Evolutionary conservation across 2,329 filamentous ascomycete genomes (phyloP).

Genomic region (Arthrobotrys iridis): DNA sequence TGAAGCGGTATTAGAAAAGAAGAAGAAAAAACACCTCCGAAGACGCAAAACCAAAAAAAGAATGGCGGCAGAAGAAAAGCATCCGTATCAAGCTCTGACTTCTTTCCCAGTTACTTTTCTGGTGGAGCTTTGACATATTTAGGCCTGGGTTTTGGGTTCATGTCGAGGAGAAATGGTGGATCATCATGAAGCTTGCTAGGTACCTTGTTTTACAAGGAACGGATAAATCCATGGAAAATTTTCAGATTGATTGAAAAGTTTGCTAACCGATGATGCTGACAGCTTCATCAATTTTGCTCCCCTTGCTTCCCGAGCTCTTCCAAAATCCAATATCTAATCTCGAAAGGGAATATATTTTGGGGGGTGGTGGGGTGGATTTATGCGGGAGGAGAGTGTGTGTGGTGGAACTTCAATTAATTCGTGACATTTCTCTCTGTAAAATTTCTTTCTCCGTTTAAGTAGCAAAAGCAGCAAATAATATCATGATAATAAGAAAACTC

Average conservation of each 20-base stretch:
- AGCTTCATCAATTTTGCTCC: slow-evolving; percentile 37
- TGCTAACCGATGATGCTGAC: slow-evolving; percentile 42
- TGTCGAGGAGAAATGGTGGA: slow-evolving; percentile 8
- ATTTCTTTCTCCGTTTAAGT: slow-evolving; percentile 26
- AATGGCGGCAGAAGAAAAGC: slow-evolving; percentile 13
- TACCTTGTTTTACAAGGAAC: slow-evolving; percentile 50
- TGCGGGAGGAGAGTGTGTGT: slow-evolving; percentile 16
- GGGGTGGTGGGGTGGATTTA: slow-evolving; percentile 31
- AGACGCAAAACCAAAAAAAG: not conserved
- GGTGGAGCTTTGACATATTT: slow-evolving; percentile 10
- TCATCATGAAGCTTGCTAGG: slow-evolving; percentile 35
- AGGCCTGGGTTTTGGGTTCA: slow-evolving; percentile 1
- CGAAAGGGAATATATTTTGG: not conserved
- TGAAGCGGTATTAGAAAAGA: no score
- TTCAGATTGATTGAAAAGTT: slow-evolving; percentile 40
- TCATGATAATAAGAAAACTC: slow-evolving; percentile 26
- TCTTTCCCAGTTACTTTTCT: not conserved
- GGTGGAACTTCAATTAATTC: slow-evolving; percentile 44
- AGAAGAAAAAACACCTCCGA: not conserved
- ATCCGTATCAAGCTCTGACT: slow-evolving; percentile 16
- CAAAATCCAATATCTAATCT: slow-evolving; percentile 14
- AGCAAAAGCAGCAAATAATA: not conserved
- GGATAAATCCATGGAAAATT: slow-evolving; percentile 52
- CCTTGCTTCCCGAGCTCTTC: slow-evolving; percentile 46
- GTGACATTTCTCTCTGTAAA: slow-evolving; percentile 19